Conservation (phyloP, 148 eudicot genomes). For the Rhododendron kiyosumense region DNA sequence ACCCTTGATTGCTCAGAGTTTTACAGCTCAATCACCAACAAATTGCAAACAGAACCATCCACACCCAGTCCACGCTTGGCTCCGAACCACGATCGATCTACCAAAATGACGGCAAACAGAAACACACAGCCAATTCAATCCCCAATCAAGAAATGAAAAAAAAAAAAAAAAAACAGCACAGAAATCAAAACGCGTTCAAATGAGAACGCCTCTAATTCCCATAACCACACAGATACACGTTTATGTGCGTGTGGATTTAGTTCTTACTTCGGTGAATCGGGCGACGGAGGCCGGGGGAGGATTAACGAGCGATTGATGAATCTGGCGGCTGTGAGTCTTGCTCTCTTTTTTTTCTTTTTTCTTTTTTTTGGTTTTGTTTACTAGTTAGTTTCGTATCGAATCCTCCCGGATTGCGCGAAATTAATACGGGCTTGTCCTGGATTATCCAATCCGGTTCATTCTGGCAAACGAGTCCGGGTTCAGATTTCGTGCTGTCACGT, state of each 20-base stretch:
- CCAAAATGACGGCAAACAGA: background rate
- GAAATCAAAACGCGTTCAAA: background rate
- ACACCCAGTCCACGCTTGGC: background rate
- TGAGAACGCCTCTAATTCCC: background rate
- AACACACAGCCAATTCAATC: background rate
- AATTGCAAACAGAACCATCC: background rate
- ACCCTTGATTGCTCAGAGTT: background rate
- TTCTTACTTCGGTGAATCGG: background rate
- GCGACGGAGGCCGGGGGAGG: background rate
- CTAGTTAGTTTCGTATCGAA: background rate
- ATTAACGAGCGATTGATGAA: background rate
- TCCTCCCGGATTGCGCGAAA: background rate
- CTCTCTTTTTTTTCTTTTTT: background rate
- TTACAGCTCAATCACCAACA: background rate
- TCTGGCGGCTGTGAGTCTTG: background rate
- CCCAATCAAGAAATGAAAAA: background rate
- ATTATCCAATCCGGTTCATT: constrained; percentile 3
- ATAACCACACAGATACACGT: background rate
- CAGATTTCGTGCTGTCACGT: background rate
- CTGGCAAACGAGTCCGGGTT: constrained; percentile 3
- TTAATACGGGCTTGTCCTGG: background rate
- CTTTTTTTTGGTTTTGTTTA: too few relatives aligned
- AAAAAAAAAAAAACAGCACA: background rate
- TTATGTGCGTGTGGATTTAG: background rate
- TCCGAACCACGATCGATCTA: constrained; percentile 3